Percentiles rank a stretch among this genome's conserved stretches.
Evolutionary conservation across 768 basidiomycete species (phyloP).

Genomic region (Trametes elegans): DNA sequence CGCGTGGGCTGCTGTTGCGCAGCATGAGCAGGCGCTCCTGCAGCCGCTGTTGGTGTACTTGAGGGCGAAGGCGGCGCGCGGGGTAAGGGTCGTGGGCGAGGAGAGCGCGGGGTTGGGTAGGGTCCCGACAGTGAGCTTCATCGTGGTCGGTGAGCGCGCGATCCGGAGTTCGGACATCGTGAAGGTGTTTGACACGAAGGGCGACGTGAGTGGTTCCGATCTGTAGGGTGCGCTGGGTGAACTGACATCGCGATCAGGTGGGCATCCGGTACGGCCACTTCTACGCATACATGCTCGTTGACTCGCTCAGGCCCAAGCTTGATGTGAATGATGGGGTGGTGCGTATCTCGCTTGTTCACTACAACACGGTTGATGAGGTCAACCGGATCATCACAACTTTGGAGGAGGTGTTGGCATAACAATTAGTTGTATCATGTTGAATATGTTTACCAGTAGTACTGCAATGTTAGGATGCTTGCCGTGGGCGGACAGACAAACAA

Average conservation of each 20-base stretch:
- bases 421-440: too few relatives aligned
- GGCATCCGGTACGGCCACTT: constrained; percentile 80
- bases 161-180: constrained; percentile 66
- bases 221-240: too few relatives aligned
- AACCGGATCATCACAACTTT: constrained; percentile 54
- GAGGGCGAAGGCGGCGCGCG: constrained; percentile 47
- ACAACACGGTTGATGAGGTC: constrained; percentile 75
- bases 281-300: constrained; percentile 67
- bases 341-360: constrained; percentile 75
- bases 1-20: constrained; percentile 55
- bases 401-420: constrained; percentile 46
- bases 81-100: constrained; percentile 68
- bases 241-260: too few relatives aligned
- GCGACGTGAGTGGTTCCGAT: constrained; percentile 45
- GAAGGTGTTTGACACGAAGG: constrained; percentile 58
- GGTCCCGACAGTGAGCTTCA: constrained; percentile 71
- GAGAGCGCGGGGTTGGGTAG: constrained; percentile 42
- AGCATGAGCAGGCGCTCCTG: constrained; percentile 61
- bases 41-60: constrained; percentile 54
- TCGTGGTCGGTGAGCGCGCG: constrained; percentile 56
- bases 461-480: too few relatives aligned
- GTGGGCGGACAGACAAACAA: too few relatives aligned
- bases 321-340: constrained; percentile 66
- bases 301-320: constrained; percentile 51
- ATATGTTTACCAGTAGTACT: too few relatives aligned